These are phyloP conservation scores for Zygnema circumcarinatum DNA, from an alignment of 139 green algal genomes.

Conservation along the genomic window DNA sequence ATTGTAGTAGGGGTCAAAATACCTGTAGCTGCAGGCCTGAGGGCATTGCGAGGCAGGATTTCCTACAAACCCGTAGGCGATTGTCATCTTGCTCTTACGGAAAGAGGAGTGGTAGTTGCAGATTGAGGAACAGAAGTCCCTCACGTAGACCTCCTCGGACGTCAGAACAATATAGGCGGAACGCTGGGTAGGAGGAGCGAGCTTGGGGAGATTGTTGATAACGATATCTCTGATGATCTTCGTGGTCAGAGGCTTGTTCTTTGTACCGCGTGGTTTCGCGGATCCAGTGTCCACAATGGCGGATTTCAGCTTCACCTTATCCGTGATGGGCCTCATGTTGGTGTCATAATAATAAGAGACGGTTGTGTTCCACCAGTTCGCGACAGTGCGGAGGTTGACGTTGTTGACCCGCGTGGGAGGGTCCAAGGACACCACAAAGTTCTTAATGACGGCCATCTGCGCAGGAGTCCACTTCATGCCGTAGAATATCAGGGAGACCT, in stretches of 20 bases:
- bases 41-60: not conserved
- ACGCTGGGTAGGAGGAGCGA: not conserved
- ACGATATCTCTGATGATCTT: not conserved
- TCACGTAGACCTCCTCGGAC: not conserved
- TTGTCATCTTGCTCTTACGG: not conserved
- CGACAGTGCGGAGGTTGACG: not conserved
- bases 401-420: not conserved
- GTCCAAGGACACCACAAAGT: not conserved
- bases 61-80: not conserved
- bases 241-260: not conserved
- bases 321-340: not conserved
- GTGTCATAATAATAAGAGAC: not conserved
- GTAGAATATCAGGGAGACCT: not conserved
- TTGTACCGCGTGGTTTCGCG: not conserved
- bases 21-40: not conserved
- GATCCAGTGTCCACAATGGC: not conserved
- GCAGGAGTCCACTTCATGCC: not conserved
- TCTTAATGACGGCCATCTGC: not conserved
- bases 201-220: not conserved
- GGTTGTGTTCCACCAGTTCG: not conserved
- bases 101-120: not conserved
- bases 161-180: not conserved
- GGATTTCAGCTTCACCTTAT: not conserved
- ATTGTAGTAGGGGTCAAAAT: not conserved
- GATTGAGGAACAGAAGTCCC: not conserved